Evolutionary conservation across 2,329 filamentous ascomycete genomes (phyloP).

Genomic region (Cercospora sp.): DNA sequence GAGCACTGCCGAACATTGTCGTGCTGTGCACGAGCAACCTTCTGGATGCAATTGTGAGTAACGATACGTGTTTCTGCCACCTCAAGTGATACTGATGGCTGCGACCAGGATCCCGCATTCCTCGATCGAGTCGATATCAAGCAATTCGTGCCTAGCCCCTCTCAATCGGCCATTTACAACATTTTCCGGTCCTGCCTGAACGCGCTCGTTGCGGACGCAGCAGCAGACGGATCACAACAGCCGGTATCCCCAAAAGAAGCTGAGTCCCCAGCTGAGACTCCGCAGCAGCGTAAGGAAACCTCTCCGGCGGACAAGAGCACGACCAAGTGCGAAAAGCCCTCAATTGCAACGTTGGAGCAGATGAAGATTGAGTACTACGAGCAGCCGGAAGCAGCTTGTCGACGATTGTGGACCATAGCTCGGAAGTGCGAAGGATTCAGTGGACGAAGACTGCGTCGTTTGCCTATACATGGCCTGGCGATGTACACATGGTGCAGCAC

Average conservation of each 20-base stretch:
- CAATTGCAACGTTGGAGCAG: slow-evolving; percentile 37
- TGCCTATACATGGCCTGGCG: slow-evolving; percentile 47
- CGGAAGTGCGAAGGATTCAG: slow-evolving; percentile 43
- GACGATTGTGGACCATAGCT: slow-evolving; percentile 39
- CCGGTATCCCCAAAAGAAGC: not conserved
- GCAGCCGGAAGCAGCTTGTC: slow-evolving; percentile 31
- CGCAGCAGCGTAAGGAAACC: not conserved
- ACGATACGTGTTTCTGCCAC: slow-evolving; percentile 11
- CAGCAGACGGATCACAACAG: not conserved
- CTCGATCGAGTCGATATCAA: slow-evolving; percentile 46
- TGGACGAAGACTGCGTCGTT: slow-evolving; percentile 45
- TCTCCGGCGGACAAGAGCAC: not conserved
- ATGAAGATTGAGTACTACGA: slow-evolving; percentile 31
- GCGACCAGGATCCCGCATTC: slow-evolving; percentile 18
- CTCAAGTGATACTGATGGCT: not conserved
- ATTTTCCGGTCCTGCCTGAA: slow-evolving; percentile 53
- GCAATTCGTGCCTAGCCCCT: slow-evolving; percentile 47
- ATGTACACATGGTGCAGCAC: slow-evolving; percentile 41
- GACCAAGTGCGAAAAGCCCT: slow-evolving; percentile 16
- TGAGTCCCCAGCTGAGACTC: not conserved
- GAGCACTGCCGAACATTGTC: slow-evolving; percentile 48
- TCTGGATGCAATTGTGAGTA: slow-evolving; percentile 44
- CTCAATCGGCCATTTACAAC: slow-evolving; percentile 46
- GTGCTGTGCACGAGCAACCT: slow-evolving; percentile 56
- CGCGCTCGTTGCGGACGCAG: slow-evolving; percentile 40